Conservation (phyloP, 2,329 filamentous ascomycete species). For the Orbilia quercus region DNA sequence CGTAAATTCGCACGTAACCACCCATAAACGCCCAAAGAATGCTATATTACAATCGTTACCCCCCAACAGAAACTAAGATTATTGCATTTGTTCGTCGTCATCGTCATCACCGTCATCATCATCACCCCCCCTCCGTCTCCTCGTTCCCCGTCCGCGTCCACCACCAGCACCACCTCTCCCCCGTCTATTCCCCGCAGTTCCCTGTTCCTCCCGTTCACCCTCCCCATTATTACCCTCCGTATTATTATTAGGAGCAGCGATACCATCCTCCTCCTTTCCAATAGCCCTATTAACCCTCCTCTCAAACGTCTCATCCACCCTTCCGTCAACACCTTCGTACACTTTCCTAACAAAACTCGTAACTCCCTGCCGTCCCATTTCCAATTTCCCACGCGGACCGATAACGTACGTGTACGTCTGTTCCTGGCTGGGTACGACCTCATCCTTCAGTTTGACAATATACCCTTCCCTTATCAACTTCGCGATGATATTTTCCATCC, state of each 20-base stretch:
- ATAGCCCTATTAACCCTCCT: conserved; percentile 47
- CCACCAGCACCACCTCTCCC: neutral
- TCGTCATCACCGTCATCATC: conserved; percentile 32
- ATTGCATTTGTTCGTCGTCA: neutral
- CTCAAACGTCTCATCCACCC: conserved; percentile 34
- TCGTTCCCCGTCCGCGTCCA: neutral
- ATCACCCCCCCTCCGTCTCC: conserved; percentile 21
- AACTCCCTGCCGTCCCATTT: conserved; percentile 82
- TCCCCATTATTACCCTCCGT: conserved; percentile 1
- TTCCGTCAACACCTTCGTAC: conserved; percentile 34
- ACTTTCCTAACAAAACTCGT: conserved; percentile 74
- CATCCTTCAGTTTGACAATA: conserved; percentile 77
- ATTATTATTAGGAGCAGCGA: conserved; percentile 7
- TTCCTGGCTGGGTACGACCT: conserved; percentile 70
- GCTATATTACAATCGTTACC: no score
- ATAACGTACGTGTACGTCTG: conserved; percentile 83
- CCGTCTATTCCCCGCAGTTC: no score
- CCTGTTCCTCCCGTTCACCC: neutral
- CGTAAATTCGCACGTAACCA: no score
- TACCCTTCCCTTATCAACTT: conserved; percentile 85
- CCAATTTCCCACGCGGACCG: conserved; percentile 84
- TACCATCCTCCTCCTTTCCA: conserved; percentile 31
- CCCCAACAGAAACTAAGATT: no score
- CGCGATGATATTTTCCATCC: conserved; percentile 78
- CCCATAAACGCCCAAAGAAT: no score